Conservation (phyloP, 2,329 filamentous ascomycete species). For the Fusarium agapanthi region DNA sequence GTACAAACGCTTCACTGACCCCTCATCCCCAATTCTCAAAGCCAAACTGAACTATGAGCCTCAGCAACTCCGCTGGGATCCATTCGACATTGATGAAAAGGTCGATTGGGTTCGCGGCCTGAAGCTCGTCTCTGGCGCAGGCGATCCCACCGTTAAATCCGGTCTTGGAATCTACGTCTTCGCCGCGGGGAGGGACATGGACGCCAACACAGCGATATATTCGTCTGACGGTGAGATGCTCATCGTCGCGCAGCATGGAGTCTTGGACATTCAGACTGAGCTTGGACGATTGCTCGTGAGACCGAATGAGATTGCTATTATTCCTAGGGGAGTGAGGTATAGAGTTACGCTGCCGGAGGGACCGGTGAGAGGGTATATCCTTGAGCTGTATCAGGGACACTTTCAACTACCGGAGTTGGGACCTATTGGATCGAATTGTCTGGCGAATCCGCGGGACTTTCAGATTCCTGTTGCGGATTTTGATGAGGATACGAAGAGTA, state of each 20-base stretch:
- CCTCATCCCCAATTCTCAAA: neutral
- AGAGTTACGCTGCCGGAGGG: slow-evolving; percentile 69
- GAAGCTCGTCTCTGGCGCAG: slow-evolving; percentile 78
- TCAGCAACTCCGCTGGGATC: slow-evolving; percentile 86
- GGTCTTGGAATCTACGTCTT: slow-evolving; percentile 87
- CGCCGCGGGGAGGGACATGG: slow-evolving; percentile 80
- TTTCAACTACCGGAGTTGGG: slow-evolving; percentile 76
- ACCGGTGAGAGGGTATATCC: slow-evolving; percentile 75
- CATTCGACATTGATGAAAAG: slow-evolving; percentile 74
- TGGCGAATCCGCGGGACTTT: slow-evolving; percentile 80
- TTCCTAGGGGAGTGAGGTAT: slow-evolving; percentile 78
- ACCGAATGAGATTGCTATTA: slow-evolving; percentile 78
- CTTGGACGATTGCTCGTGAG: slow-evolving; percentile 77
- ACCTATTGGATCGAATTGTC: slow-evolving; percentile 75
- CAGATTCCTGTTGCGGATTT: slow-evolving; percentile 75
- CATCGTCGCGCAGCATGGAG: slow-evolving; percentile 78
- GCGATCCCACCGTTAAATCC: slow-evolving; percentile 79
- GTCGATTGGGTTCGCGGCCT: slow-evolving; percentile 65
- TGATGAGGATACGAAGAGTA: slow-evolving; percentile 64
- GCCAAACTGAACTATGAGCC: slow-evolving; percentile 57
- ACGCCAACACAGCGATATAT: slow-evolving; percentile 76
- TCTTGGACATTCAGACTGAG: slow-evolving; percentile 79
- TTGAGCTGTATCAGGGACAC: slow-evolving; percentile 77
- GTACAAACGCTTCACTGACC: slow-evolving; percentile 46
- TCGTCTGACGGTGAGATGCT: slow-evolving; percentile 83